These are phyloP conservation scores for Suillus cothurnatus DNA, from an alignment of 768 basidiomycete species.

Conservation along the genomic window DNA sequence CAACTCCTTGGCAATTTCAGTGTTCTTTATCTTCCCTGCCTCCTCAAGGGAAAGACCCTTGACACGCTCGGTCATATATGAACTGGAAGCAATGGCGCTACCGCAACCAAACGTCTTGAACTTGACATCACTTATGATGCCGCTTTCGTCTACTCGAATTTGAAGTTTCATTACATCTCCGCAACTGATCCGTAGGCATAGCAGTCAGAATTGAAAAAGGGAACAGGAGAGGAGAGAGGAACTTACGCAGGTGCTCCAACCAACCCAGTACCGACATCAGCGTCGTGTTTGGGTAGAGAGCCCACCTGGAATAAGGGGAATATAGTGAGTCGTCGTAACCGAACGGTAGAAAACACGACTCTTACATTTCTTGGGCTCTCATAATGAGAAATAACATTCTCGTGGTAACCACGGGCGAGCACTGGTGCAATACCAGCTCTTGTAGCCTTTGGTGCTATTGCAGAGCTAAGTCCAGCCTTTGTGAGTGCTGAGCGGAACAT, in stretches of 20 bases:
- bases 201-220: conserved; percentile 18
- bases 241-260: conserved; percentile 96
- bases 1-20: conserved; percentile 97
- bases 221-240: neutral
- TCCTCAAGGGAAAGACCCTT: conserved; percentile 93
- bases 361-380: conserved; percentile 95
- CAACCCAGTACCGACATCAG: conserved; percentile 94
- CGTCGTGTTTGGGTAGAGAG: conserved; percentile 88
- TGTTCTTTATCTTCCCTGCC: conserved; percentile 97
- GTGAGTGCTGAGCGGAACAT: conserved; percentile 72
- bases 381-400: conserved; percentile 97
- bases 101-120: conserved; percentile 99
- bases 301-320: conserved; percentile 69
- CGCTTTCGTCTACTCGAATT: conserved; percentile 93
- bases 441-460: conserved; percentile 45
- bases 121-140: conserved; percentile 97
- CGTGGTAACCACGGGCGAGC: conserved; percentile 79
- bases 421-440: conserved; percentile 49
- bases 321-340: conserved; percentile 61
- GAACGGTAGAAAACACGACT: conserved; percentile 37
- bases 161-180: conserved; percentile 99
- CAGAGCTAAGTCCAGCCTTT: conserved; percentile 47
- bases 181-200: conserved; percentile 54
- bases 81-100: conserved; percentile 95
- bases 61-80: conserved; percentile 98